These are phyloP conservation scores for Akebia trifoliata DNA, from an alignment of 164 flowering plant genomes.

Conservation along the genomic window DNA sequence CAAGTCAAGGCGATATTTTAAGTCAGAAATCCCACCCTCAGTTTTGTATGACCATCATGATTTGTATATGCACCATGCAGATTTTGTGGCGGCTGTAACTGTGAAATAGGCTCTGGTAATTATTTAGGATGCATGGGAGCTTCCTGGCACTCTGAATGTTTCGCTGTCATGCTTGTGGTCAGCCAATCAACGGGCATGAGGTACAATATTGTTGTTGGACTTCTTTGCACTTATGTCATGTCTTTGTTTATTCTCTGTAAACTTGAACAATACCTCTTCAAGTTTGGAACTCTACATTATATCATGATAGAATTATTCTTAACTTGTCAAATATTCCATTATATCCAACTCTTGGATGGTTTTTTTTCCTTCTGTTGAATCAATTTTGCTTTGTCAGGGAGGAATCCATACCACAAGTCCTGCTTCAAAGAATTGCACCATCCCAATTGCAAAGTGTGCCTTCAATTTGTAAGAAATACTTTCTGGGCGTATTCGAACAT, in stretches of 20 bases:
- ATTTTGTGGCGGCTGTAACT: conserved; percentile 77
- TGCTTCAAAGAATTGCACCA: conserved; percentile 90
- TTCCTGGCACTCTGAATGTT: conserved; percentile 84
- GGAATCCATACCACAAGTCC: conserved; percentile 72
- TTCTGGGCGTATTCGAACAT: background rate
- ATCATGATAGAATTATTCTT: too few species aligned
- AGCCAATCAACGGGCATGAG: conserved; percentile 79
- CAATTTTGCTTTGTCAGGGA: conserved; percentile 93
- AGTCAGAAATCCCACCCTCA: background rate
- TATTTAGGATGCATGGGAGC: conserved; percentile 83
- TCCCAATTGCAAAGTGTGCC: conserved; percentile 97
- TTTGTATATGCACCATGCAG: conserved; percentile 32
- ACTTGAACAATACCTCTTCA: too few species aligned
- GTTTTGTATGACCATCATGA: conserved; percentile 3
- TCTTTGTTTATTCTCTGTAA: too few species aligned
- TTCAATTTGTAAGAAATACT: conserved; percentile 68
- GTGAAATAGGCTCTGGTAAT: conserved; percentile 63
- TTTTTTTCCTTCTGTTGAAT: conserved; percentile 47
- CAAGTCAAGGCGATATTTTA: background rate
- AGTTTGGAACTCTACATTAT: too few species aligned
- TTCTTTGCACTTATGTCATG: too few species aligned
- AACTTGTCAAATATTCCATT: background rate
- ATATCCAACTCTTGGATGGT: conserved; percentile 20
- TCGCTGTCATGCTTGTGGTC: conserved; percentile 65
- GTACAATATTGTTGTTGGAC: conserved; percentile 26